Base-by-base conservation (phyloP, 2,329 filamentous ascomycete species). In the Pseudofabraea citricarpa region DNA sequence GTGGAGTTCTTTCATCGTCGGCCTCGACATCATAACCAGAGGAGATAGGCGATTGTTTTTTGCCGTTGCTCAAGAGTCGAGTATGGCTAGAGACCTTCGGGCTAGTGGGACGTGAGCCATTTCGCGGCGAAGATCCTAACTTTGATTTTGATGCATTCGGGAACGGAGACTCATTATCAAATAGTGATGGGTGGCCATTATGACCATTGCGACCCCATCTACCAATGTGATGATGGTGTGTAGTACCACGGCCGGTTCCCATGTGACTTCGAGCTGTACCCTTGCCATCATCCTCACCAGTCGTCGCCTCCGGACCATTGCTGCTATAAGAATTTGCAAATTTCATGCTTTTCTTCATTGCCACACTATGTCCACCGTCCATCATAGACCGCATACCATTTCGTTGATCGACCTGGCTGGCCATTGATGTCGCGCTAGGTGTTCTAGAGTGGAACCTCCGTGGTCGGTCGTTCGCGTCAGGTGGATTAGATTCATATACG, bases 401-500 rank as follows among this genome's bases (percentile, higher is more conserved):
- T 43, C 60, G 47, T 26, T 71, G 74, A 60, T 90, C 84, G 10
- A 78, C 72, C 56, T 87, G 81, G 64, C 85, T 89, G 16, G 65
- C 74, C 76, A 85, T 82, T 5, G 91, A 97, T 4, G 91, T 94
- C 33, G 90, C 87, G 64, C 90, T 97, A 6, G 93, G 93, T 1
- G 93, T 98, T 50, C 93, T 81, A 16, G 91, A 97, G 66, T 97
- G 91, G 64, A 91, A 89, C 48, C 90, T 79, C 50, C 81, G 78
- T n/a, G 77, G 77, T 31, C 80, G 72, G 42, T 83, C 79, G 38
- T 69, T 72, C 39, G 61, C 65, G 52, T 85, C 81, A 40, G 88
- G 87, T 8, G 91, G 93, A 59, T 98, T 98, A 20, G 93, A 97
- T 65, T 98, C 93, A 67, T 98, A 98, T 13, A 98, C 93, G 64